Conservation (phyloP, 2,329 filamentous ascomycete species). For the Tolypocladium tropicale region DNA sequence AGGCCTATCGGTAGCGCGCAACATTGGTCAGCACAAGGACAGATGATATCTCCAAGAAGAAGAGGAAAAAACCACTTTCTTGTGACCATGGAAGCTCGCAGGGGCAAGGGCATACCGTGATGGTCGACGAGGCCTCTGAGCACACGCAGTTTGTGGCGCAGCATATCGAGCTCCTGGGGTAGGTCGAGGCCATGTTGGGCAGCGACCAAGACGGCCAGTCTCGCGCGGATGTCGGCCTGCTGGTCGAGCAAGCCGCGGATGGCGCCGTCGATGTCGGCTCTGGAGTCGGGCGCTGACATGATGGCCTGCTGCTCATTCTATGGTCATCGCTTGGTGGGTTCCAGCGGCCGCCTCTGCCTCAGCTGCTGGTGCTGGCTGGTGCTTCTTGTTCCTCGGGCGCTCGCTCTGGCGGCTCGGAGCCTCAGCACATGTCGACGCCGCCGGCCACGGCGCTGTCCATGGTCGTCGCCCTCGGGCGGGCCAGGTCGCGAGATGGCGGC, state of each 20-base stretch:
- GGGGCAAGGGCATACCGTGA: constrained; percentile 29
- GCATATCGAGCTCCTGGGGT: constrained; percentile 40
- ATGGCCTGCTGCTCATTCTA: constrained; percentile 1
- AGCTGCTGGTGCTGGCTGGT: not conserved
- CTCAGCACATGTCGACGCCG: constrained; percentile 3
- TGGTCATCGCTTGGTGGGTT: not conserved
- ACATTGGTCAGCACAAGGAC: constrained; percentile 3
- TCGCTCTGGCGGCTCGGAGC: not conserved
- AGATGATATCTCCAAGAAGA: not conserved
- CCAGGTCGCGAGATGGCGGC: not conserved
- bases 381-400: not conserved
- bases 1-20: constrained; percentile 11
- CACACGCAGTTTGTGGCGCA: constrained; percentile 43
- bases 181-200: constrained; percentile 36
- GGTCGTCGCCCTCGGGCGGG: constrained; percentile 1
- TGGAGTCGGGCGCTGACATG: constrained; percentile 4
- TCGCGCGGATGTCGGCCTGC: constrained; percentile 42
- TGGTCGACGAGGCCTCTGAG: constrained; percentile 37
- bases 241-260: constrained; percentile 35
- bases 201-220: constrained; percentile 36
- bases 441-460: not conserved
- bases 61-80: too few relatives aligned
- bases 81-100: not conserved
- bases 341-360: not conserved
- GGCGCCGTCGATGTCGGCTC: constrained; percentile 16